phyloP scores from a whole-genome alignment of 306 rosid genomes.

The Citrullus mucosospermus region DNA sequence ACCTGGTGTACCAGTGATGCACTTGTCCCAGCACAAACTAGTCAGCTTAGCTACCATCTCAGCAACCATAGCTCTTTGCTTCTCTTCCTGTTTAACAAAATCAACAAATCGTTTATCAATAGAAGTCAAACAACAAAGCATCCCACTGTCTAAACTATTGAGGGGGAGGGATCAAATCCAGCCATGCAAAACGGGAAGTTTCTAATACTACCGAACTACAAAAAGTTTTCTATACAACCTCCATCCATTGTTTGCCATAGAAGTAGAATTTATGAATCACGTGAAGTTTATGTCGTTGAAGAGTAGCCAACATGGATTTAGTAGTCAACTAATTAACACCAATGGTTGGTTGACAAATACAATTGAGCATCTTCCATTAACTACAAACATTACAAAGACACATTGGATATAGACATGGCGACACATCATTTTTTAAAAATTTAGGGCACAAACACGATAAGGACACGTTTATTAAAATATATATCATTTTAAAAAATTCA shows the following conservation, averaged over 20 bases:
- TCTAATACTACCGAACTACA: too few species aligned
- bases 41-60: conserved; percentile 87
- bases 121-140: not conserved
- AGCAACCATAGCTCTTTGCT: conserved; percentile 55
- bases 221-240: too few species aligned
- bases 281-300: not conserved
- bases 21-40: conserved; percentile 81
- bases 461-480: too few species aligned
- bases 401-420: too few species aligned
- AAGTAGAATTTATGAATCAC: too few species aligned
- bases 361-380: not conserved
- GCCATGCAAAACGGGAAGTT: not conserved
- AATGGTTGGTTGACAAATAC: not conserved
- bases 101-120: not conserved
- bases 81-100: conserved; percentile 56
- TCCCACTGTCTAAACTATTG: not conserved
- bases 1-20: conserved; percentile 71
- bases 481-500: too few species aligned
- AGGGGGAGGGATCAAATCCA: too few species aligned
- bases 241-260: too few species aligned
- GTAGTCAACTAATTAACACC: not conserved
- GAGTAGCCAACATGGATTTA: not conserved
- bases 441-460: too few species aligned
- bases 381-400: not conserved
- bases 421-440: too few species aligned